phyloP scores from a whole-genome alignment of 345 rosid species.

The Brassica juncea region DNA sequence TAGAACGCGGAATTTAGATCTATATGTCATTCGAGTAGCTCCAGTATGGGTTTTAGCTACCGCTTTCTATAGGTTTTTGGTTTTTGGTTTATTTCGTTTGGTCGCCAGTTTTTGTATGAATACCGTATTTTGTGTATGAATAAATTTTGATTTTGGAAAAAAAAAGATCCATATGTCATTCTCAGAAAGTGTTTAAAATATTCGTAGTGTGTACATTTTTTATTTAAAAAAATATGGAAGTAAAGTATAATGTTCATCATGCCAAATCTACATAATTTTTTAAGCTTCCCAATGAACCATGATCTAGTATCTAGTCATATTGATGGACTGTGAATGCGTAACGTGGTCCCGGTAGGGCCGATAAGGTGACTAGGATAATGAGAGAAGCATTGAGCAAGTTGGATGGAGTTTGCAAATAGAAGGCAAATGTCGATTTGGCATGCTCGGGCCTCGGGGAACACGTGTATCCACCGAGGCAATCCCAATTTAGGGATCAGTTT shows the following conservation, averaged over 20 bases:
- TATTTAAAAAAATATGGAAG: not conserved
- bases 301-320: slow-evolving; percentile 18
- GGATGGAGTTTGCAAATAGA: slow-evolving; percentile 25
- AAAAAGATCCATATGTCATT: not conserved
- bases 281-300: slow-evolving; percentile 11
- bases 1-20: not conserved
- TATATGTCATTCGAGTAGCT: not conserved
- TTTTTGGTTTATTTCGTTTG: too few species aligned
- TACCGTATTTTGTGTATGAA: too few species aligned
- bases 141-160: too few species aligned
- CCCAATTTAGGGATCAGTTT: not conserved
- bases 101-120: too few species aligned
- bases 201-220: not conserved
- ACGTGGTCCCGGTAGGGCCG: not conserved
- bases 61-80: too few species aligned
- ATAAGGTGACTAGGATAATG: slow-evolving; percentile 28
- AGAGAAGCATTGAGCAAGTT: slow-evolving; percentile 18
- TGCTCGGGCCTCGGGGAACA: not conserved
- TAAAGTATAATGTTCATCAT: not conserved
- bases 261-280: not conserved
- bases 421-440: slow-evolving; percentile 33
- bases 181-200: not conserved
- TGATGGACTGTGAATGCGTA: slow-evolving; percentile 18
- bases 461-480: slow-evolving; percentile 34
- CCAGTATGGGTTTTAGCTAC: too few species aligned